phyloP scores from a whole-genome alignment of 2,329 filamentous ascomycete species.

The Cladosporium velox region DNA sequence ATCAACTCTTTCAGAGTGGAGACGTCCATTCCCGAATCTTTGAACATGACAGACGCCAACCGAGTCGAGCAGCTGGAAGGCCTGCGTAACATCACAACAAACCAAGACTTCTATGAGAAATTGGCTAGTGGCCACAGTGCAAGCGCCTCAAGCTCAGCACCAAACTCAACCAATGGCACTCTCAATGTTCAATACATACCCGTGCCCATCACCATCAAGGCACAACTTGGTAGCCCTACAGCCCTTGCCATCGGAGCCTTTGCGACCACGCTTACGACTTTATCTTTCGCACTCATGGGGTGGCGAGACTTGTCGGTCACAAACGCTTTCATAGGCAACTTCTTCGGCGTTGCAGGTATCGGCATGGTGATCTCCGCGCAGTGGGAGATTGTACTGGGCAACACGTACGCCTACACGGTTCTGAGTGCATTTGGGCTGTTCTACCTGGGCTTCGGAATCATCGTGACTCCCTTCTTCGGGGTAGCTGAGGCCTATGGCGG shows the following conservation, averaged over 20 bases:
- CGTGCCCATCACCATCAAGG: conserved; percentile 37
- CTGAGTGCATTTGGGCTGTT: conserved; percentile 59
- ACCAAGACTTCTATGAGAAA: conserved; percentile 33
- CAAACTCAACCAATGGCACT: neutral
- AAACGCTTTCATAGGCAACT: conserved; percentile 57
- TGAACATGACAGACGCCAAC: conserved; percentile 30
- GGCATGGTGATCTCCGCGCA: conserved; percentile 58
- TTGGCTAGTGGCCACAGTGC: conserved; percentile 33
- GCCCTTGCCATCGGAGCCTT: conserved; percentile 56
- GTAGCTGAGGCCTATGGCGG: conserved; percentile 48
- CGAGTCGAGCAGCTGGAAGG: conserved; percentile 35
- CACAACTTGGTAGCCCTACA: conserved; percentile 41
- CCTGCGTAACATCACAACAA: conserved; percentile 31
- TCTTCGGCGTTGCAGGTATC: conserved; percentile 56
- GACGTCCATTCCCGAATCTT: too few relatives aligned
- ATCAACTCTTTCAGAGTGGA: neutral
- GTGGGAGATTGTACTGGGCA: conserved; percentile 57
- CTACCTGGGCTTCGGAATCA: conserved; percentile 53
- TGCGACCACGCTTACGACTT: conserved; percentile 56
- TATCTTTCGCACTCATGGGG: conserved; percentile 58
- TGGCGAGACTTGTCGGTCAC: conserved; percentile 54
- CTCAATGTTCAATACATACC: conserved; percentile 29
- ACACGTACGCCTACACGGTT: conserved; percentile 55
- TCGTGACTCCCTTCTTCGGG: conserved; percentile 51
- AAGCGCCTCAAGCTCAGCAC: conserved; percentile 11